Percentiles rank a stretch among this genome's conserved stretches.
These are phyloP conservation scores for Neoascochyta sp. DNA, from an alignment of 2,329 filamentous ascomycete species.

Conservation along the genomic window DNA sequence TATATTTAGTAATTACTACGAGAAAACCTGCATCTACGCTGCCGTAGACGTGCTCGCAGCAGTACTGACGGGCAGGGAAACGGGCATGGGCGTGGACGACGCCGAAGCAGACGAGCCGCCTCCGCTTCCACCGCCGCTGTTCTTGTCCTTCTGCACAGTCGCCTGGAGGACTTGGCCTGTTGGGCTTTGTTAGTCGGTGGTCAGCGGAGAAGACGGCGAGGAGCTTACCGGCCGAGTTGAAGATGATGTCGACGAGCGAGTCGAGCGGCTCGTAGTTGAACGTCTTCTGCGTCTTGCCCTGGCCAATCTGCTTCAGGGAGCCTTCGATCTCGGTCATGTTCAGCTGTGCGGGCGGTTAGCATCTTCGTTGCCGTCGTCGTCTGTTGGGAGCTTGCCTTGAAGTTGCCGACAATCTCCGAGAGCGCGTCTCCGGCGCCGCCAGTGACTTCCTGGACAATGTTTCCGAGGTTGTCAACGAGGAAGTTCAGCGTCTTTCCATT, in stretches of 20 bases:
- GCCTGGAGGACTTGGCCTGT: slow-evolving; percentile 54
- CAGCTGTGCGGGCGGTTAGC: slow-evolving; percentile 10
- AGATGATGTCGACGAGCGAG: slow-evolving; percentile 54
- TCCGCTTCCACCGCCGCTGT: slow-evolving; percentile 6
- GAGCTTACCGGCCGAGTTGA: slow-evolving; percentile 44
- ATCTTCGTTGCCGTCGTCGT: neutral
- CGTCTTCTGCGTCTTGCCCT: slow-evolving; percentile 49
- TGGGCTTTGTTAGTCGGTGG: neutral
- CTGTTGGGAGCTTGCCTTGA: slow-evolving; percentile 31
- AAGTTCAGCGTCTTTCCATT: slow-evolving; percentile 54
- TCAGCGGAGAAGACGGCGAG: neutral
- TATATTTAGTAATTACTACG: too few relatives aligned
- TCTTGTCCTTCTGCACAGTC: slow-evolving; percentile 35
- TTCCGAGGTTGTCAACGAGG: slow-evolving; percentile 59
- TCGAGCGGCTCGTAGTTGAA: slow-evolving; percentile 51
- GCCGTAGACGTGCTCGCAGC: slow-evolving; percentile 16
- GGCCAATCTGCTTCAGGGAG: slow-evolving; percentile 33
- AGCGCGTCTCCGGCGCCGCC: slow-evolving; percentile 46
- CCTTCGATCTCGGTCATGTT: slow-evolving; percentile 56
- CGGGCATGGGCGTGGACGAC: slow-evolving; percentile 28
- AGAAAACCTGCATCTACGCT: too few relatives aligned
- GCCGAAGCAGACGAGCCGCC: slow-evolving; percentile 10
- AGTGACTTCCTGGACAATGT: slow-evolving; percentile 59
- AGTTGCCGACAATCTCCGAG: slow-evolving; percentile 57
- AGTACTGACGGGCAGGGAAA: slow-evolving; percentile 26